Evolutionary conservation across 1,139 yeast genomes (phyloP), one percentile per base, ranked within the genome.

Genomic region (Taphrina pruni): DNA sequence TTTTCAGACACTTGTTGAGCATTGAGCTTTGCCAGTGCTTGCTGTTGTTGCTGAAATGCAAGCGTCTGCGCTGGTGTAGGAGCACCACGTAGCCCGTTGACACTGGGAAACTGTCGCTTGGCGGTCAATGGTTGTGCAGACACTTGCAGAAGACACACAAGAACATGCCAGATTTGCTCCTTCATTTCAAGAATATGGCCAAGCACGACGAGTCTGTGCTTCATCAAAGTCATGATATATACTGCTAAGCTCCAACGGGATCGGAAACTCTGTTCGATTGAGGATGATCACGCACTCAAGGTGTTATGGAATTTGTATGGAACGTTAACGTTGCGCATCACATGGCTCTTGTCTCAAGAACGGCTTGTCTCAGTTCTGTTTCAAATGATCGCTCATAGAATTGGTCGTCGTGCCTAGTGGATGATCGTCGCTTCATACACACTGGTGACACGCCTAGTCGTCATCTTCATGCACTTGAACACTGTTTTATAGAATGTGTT

Each of bases 1-100:
- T 58, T 58, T 7, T 58, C 62, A 8, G 62, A 58, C 11, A 58
- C 41, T 36, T 58, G 62, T 36, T 58, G 62, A 12, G 62, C 62
- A 45, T 46, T 46, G 21, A 58, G 11, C n/a, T 43, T 38, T 12
- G 62, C 62, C 26, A 58, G 54, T 6, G 62, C 62, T 20, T 58
- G 62, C 32, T 36, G 52, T 20, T 58, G 62, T 26, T 56, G 60
- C 54, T 58, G 62, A 11, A 36, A 26, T 45, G 43, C 48, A 38
- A 41, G 50, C 2, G 17, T 38, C 58, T 54, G 58, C 6, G 41
- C 54, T 50, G 54, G 54, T 6, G 54, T 6, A 0, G 54, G 8
- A 50, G 54, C 54, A 50, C 54, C 54, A 6, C 54, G 54, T 11
- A 21, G 11, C 12, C 54, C 54, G 21, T 21, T 50, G 36, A 50